Base-by-base conservation (phyloP, 192 early-diverging fungal species). In the Linnemannia exigua region DNA sequence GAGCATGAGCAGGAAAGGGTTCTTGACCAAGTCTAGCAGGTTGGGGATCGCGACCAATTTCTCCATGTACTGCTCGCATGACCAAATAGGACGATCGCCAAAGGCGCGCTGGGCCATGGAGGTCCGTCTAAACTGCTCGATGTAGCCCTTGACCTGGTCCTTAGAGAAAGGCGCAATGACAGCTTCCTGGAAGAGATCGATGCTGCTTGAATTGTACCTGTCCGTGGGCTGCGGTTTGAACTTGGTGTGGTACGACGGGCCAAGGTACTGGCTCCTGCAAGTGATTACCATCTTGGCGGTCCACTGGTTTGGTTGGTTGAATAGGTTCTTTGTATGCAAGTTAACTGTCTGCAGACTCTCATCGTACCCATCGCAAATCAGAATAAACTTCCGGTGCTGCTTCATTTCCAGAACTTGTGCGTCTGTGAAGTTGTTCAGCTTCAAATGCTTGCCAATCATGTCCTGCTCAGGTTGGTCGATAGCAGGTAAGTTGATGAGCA, bases 331-430 rank as follows among this genome's bases (percentile, higher is more conserved):
- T 0, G 5, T 31, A 35, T 74, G 72, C 0, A 74, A 17, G 35
- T 74, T 74, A 5, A 14, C 4, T 35, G 15, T 35, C 5, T 16
- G 46, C 35, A 22, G 72, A 3, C 31, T 35, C 12, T 74, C 72
- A 9, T 74, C 72, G 48, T 74, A 74, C 0, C 72, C 72, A 58
- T 74, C 72, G 33, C 72, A 74, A 17, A 74, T 74, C 3, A 74
- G 36, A 5, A 58, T 35, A 15, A 74, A 54, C 12, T 33, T 20
- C 0, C 70, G 70, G 16, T 72, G 41, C n/a, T 33, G 25, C 47
- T 72, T 72, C 51, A 52, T 6, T 16, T 74, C 50, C 50, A 33
- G 15, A 47, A 58, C 37, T 17, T 52, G 28, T 5, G 2, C 6
- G 1, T 74, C 72, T 1, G 33, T 6, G 19, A 74, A 74, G 15